These are phyloP conservation scores for Hyphopichia homilentoma DNA, from an alignment of 805 yeast species.

Conservation along the genomic window DNA sequence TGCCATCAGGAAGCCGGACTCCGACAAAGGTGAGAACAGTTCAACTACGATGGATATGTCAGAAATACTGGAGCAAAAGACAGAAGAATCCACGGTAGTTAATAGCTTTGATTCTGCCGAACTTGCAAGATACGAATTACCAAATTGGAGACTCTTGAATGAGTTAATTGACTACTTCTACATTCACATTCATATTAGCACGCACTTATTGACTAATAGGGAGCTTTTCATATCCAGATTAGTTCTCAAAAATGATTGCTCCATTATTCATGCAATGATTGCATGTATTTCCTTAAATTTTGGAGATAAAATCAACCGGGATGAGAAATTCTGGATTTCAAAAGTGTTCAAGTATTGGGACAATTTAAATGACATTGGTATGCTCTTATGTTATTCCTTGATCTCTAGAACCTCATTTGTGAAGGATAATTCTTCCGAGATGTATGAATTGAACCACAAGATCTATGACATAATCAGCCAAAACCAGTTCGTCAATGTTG, in stretches of 20 bases:
- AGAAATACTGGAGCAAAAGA: too few relatives aligned
- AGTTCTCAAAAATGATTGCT: conserved; percentile 16
- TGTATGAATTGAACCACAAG: conserved; percentile 11
- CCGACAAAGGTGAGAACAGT: too few relatives aligned
- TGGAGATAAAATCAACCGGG: conserved; percentile 6
- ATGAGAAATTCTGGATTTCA: conserved; percentile 20
- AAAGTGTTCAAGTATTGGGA: conserved; percentile 19
- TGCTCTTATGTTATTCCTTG: conserved; percentile 19
- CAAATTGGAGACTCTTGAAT: conserved; percentile 16
- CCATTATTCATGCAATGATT: conserved; percentile 23
- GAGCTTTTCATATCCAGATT: conserved; percentile 14
- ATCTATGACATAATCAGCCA: conserved; percentile 16
- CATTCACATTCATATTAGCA: conserved; percentile 15
- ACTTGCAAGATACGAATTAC: conserved; percentile 19
- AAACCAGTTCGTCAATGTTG: conserved; percentile 16
- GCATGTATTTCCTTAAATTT: conserved; percentile 15
- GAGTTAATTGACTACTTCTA: conserved; percentile 20
- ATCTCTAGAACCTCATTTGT: conserved; percentile 11
- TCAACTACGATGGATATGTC: too few relatives aligned
- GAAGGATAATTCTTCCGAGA: conserved; percentile 7
- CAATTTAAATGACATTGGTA: conserved; percentile 22
- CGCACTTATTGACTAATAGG: conserved; percentile 18
- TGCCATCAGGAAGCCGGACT: too few relatives aligned
- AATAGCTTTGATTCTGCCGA: too few relatives aligned
- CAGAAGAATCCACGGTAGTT: too few relatives aligned